phyloP scores from a whole-genome alignment of 2,329 filamentous ascomycete genomes.

The Aureobasidium subglaciale region DNA sequence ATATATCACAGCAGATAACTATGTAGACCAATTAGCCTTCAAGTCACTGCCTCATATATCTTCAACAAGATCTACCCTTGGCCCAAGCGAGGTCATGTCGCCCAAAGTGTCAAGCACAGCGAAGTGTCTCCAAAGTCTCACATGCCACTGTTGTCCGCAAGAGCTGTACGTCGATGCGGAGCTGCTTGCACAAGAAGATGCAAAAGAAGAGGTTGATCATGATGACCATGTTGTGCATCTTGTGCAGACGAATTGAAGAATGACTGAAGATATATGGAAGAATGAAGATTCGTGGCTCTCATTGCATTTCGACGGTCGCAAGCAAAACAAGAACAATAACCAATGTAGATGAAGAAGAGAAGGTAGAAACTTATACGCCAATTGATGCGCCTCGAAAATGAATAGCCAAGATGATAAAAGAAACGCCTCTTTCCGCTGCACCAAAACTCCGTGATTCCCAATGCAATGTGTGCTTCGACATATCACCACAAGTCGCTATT shows the following conservation, averaged over 20 bases:
- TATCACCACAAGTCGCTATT: constrained; percentile 6
- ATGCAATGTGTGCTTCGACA: not conserved
- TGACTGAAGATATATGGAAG: not conserved
- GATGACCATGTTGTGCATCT: no score
- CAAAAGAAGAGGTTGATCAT: no score
- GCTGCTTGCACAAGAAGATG: no score
- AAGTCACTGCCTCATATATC: no score
- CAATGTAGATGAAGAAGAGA: not conserved
- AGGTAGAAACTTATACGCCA: not conserved
- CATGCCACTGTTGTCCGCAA: no score
- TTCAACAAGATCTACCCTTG: no score
- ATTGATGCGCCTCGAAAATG: not conserved
- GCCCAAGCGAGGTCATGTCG: no score
- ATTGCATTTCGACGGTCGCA: not conserved
- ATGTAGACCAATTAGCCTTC: no score
- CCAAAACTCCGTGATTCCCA: not conserved
- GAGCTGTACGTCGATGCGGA: no score
- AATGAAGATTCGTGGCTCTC: not conserved
- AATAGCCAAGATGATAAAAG: not conserved
- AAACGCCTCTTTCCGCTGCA: not conserved
- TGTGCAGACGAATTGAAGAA: not conserved
- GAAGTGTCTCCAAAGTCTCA: no score
- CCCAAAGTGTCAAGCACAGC: no score
- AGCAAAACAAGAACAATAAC: not conserved
- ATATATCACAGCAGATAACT: no score